phyloP scores from a whole-genome alignment of 176 grass and related monocot genomes.

The Oryza meyeriana region DNA sequence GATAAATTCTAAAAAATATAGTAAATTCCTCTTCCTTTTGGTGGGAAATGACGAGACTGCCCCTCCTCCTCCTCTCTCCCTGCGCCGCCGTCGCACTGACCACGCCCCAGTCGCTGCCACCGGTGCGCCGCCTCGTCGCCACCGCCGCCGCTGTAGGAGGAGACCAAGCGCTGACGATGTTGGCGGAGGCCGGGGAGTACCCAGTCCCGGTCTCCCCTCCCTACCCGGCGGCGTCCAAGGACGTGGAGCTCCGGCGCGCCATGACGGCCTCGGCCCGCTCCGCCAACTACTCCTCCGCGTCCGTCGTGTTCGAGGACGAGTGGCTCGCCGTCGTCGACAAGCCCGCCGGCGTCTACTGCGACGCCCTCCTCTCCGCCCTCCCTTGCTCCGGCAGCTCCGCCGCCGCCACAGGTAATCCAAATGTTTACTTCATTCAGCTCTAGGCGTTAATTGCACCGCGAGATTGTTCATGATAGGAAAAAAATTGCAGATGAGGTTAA shows the following conservation, averaged over 20 bases:
- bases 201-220: slow-evolving; percentile 74
- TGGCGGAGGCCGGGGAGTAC: slow-evolving; percentile 28
- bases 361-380: slow-evolving; percentile 61
- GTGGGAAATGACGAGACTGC: slow-evolving; percentile 40
- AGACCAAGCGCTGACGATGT: background rate
- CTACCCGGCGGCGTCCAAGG: slow-evolving; percentile 74
- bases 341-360: slow-evolving; percentile 84
- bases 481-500: background rate
- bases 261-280: slow-evolving; percentile 71
- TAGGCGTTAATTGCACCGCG: background rate
- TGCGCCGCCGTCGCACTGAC: background rate
- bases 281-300: slow-evolving; percentile 19
- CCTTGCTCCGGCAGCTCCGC: slow-evolving; percentile 11
- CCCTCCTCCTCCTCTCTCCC: slow-evolving; percentile 21
- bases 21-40: background rate
- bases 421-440: background rate
- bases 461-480: background rate
- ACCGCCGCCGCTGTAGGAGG: background rate
- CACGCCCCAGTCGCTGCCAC: background rate
- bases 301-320: slow-evolving; percentile 75
- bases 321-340: slow-evolving; percentile 80
- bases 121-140: background rate
- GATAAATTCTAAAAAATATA: no score
- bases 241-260: slow-evolving; percentile 78
- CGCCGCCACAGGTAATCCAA: background rate